phyloP scores from a whole-genome alignment of 2,329 filamentous ascomycete species.

The Curvularia sp. region DNA sequence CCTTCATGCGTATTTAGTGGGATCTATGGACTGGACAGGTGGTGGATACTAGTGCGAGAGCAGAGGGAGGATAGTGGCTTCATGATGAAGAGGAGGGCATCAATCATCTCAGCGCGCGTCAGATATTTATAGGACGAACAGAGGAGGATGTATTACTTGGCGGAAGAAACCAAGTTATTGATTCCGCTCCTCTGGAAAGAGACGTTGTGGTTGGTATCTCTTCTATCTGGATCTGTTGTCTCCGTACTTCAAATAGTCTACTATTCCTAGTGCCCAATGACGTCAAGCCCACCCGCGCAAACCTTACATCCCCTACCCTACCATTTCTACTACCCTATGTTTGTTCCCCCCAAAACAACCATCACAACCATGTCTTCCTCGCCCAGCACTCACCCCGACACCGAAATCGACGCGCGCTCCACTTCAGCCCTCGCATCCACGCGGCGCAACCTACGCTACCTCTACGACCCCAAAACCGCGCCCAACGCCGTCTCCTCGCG shows the following conservation, averaged over 20 bases:
- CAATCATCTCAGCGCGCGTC: not conserved
- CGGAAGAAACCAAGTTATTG: not conserved
- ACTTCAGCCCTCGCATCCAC: constrained; percentile 38
- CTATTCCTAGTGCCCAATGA: not conserved
- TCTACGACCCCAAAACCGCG: constrained; percentile 45
- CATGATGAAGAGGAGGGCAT: not conserved
- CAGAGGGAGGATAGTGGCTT: not conserved
- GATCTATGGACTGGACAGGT: not conserved
- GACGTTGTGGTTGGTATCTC: not conserved
- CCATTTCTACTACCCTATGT: not conserved
- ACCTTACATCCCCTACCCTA: not conserved
- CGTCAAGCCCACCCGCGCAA: not conserved
- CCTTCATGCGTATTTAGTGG: not conserved
- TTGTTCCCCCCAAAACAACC: not conserved
- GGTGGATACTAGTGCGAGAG: not conserved
- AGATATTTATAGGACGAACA: not conserved
- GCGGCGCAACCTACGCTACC: constrained; percentile 46
- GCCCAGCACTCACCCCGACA: constrained; percentile 5
- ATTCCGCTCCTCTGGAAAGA: not conserved
- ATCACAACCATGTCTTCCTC: constrained; percentile 7
- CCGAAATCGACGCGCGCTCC: constrained; percentile 32
- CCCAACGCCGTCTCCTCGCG: constrained; percentile 40
- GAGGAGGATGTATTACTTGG: not conserved
- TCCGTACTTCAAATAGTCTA: not conserved
- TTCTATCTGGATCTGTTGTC: not conserved